phyloP scores from a whole-genome alignment of 148 eudicot genomes.

The Gaultheria prostrata region DNA sequence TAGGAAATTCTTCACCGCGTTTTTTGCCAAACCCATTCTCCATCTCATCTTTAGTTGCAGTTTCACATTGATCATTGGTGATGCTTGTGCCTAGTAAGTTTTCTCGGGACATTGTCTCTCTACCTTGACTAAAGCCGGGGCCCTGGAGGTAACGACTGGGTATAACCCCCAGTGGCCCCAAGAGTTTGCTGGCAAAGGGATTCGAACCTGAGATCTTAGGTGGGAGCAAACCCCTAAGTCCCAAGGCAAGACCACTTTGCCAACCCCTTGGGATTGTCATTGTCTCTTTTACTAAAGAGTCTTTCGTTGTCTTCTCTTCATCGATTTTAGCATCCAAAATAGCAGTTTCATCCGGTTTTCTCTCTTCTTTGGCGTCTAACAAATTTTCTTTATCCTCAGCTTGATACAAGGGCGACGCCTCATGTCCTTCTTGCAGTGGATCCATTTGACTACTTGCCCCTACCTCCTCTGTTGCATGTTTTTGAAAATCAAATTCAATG shows the following conservation, averaged over 20 bases:
- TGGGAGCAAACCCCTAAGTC: too few species aligned
- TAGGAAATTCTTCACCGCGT: not conserved
- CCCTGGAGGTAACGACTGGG: too few species aligned
- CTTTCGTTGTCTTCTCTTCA: not conserved
- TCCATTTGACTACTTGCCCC: not conserved
- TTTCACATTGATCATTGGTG: not conserved
- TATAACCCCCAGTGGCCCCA: too few species aligned
- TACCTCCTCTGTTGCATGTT: conserved; percentile 6
- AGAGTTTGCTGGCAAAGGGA: too few species aligned
- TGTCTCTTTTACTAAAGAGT: not conserved
- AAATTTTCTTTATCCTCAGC: not conserved
- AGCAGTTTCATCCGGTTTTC: not conserved
- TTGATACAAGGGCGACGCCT: not conserved
- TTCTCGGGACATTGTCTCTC: not conserved
- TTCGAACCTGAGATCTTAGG: too few species aligned
- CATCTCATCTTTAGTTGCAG: not conserved
- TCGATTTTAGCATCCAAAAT: not conserved
- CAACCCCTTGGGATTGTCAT: too few species aligned
- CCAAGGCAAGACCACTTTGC: too few species aligned
- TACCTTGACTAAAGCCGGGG: too few species aligned
- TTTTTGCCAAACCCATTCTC: not conserved
- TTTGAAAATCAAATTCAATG: not conserved
- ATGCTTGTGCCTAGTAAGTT: not conserved
- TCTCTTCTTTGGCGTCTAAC: not conserved
- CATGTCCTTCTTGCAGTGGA: not conserved